These are phyloP conservation scores for Herpetomonas tarakana DNA, from an alignment of 208 protist genomes.

Conservation along the genomic window DNA sequence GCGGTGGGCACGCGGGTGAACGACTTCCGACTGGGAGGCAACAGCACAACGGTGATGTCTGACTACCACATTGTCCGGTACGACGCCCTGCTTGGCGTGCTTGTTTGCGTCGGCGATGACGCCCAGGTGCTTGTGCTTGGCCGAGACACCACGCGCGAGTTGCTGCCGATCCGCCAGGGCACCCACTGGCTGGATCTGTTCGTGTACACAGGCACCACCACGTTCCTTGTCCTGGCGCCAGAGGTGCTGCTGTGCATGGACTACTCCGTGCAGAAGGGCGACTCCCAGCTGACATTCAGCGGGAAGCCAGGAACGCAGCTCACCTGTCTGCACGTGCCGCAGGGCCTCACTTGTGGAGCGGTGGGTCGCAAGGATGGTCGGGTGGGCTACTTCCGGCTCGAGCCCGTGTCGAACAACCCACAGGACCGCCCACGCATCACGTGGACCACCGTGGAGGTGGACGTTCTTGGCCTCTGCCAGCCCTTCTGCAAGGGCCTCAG, in stretches of 20 bases:
- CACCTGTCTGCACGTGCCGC: slow-evolving; percentile 65
- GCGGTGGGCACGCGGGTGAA: background rate
- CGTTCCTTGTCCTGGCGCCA: slow-evolving; percentile 68
- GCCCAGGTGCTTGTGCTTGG: slow-evolving; percentile 62
- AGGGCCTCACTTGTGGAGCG: slow-evolving; percentile 68
- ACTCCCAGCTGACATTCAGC: slow-evolving; percentile 35
- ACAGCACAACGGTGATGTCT: slow-evolving; percentile 64
- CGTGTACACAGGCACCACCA: slow-evolving; percentile 74
- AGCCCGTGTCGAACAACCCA: slow-evolving; percentile 25
- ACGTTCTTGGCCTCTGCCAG: slow-evolving; percentile 50
- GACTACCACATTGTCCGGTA: slow-evolving; percentile 81
- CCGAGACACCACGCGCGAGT: slow-evolving; percentile 46
- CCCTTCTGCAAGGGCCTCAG: slow-evolving; percentile 33
- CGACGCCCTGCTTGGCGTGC: slow-evolving; percentile 65
- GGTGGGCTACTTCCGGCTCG: slow-evolving; percentile 70
- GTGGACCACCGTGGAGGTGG: slow-evolving; percentile 49
- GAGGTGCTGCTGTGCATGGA: slow-evolving; percentile 67
- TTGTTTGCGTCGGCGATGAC: slow-evolving; percentile 76
- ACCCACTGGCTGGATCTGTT: slow-evolving; percentile 69
- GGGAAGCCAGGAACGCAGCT: slow-evolving; percentile 25
- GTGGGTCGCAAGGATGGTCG: slow-evolving; percentile 60
- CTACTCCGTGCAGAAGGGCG: slow-evolving; percentile 30
- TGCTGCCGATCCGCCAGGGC: slow-evolving; percentile 45
- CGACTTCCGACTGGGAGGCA: slow-evolving; percentile 38
- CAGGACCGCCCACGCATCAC: slow-evolving; percentile 36